Base-by-base conservation (phyloP, 768 basidiomycete genomes). In the Suillus lakei region DNA sequence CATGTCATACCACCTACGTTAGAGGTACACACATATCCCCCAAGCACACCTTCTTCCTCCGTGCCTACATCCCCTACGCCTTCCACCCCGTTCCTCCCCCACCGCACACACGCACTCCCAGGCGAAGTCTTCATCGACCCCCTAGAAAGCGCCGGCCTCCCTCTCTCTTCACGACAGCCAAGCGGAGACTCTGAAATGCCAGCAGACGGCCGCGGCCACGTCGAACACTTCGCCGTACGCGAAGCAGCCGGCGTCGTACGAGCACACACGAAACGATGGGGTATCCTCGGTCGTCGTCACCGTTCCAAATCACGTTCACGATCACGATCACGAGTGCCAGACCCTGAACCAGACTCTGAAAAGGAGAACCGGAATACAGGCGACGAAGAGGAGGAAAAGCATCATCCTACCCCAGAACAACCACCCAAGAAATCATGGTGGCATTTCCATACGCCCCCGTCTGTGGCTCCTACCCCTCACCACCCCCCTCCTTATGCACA, bases 121-220 rank as follows among this genome's bases (percentile, higher is more conserved):
- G 87, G 84, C 44, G 82, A 83, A 44, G 80, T 78, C 56, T 90
- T 82, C 72, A 88, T 92, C 69, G 86, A 86, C 62, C 83, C 85
- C 0, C 74, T 83, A 56, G 92, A 93, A 74, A 84, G 81, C 56
- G 88, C 86, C 44, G 91, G 91, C 0, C 74, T 93, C 32, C 87
- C 87, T 0, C 81, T 44, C 70, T 71, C 67, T 1, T 64, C 69
- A 70, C 66, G 61, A 23, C 64, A 62, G 64, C 44, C 28, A 41
- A 67, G 55, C 12, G 55, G 58, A 58, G 73, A 66, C 6, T 36
- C 36, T 36, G 15, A 55, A 32, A 21, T 21, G 18, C 15, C 61
- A 13, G 13, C 39, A 21, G 69, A 71, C 2, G 64, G 65, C 5
- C 72, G 71, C 16, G 64, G 65, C 5, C 72, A 72, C 16, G 18